phyloP scores from a whole-genome alignment of 2,329 filamentous ascomycete genomes.

The Ophiostoma sp. region DNA sequence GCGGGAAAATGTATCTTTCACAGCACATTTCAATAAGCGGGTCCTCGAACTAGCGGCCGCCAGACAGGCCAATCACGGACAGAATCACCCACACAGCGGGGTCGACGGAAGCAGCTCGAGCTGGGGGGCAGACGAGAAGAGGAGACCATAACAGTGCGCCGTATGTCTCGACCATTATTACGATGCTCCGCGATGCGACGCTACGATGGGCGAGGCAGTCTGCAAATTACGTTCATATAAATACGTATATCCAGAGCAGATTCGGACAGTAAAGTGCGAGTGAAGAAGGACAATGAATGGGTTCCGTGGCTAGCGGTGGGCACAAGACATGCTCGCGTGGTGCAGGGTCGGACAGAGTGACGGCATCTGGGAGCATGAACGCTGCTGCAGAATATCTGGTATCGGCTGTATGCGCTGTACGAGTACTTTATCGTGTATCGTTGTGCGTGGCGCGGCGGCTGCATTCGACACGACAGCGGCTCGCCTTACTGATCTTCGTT shows the following conservation, averaged over 20 bases:
- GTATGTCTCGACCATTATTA: neutral
- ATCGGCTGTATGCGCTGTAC: neutral
- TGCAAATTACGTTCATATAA: too few relatives aligned
- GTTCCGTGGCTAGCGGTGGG: neutral
- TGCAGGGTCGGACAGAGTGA: constrained; percentile 3
- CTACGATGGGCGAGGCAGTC: neutral
- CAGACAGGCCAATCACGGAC: neutral
- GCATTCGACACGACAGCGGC: neutral
- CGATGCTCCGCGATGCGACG: neutral
- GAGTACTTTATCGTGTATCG: neutral
- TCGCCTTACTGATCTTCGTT: neutral
- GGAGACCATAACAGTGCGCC: too few relatives aligned
- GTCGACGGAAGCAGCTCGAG: constrained; percentile 15
- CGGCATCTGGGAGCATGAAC: neutral
- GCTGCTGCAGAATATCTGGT: neutral
- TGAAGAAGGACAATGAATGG: neutral
- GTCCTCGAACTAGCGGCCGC: constrained; percentile 16
- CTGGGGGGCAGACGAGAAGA: neutral
- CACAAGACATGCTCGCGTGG: constrained; percentile 10
- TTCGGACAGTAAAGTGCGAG: neutral
- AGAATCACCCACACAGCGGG: neutral
- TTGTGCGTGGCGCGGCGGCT: neutral
- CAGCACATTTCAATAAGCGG: constrained; percentile 23
- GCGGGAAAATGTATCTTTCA: constrained; percentile 12
- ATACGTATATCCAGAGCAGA: neutral